Conservation (phyloP, 768 basidiomycete species). For the Lepiota subincarnata region DNA sequence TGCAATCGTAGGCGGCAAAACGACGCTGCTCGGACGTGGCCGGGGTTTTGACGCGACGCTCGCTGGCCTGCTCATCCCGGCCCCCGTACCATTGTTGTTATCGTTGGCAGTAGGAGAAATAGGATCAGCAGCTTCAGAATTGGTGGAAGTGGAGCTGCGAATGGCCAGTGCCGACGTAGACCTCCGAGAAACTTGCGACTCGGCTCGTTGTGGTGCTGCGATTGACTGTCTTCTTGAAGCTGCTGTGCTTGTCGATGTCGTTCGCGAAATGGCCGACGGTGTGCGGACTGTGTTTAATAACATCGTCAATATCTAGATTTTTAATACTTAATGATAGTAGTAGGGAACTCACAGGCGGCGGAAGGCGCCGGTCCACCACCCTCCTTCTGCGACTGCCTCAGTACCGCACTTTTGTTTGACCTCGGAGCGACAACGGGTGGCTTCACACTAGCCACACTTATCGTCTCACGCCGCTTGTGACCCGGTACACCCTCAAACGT, state of each 20-base stretch:
- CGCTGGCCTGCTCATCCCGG: constrained; percentile 11
- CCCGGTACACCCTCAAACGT: constrained; percentile 82
- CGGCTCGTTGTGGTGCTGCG: constrained; percentile 19
- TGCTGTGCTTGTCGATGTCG: constrained; percentile 35
- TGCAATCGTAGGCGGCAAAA: constrained; percentile 53
- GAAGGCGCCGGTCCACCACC: constrained; percentile 44
- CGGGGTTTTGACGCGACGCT: constrained; percentile 27
- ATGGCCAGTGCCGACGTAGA: constrained; percentile 2
- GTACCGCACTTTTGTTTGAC: constrained; percentile 73
- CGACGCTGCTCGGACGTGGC: constrained; percentile 54
- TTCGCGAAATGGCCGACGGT: constrained; percentile 39
- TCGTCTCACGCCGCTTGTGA: constrained; percentile 74
- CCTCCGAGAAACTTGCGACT: constrained; percentile 26
- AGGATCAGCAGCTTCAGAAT: neutral
- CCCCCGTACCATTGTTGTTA: neutral
- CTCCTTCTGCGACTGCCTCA: constrained; percentile 55
- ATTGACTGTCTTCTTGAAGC: constrained; percentile 18
- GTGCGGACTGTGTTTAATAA: constrained; percentile 41
- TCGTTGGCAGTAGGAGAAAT: neutral
- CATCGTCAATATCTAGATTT: neutral
- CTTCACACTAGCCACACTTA: constrained; percentile 62
- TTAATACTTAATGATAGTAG: neutral
- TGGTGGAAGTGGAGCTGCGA: constrained; percentile 6
- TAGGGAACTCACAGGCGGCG: constrained; percentile 55
- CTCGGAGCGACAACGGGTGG: constrained; percentile 68